Conservation (phyloP, 176 grass and related monocot species). For the Pharus latifolius region DNA sequence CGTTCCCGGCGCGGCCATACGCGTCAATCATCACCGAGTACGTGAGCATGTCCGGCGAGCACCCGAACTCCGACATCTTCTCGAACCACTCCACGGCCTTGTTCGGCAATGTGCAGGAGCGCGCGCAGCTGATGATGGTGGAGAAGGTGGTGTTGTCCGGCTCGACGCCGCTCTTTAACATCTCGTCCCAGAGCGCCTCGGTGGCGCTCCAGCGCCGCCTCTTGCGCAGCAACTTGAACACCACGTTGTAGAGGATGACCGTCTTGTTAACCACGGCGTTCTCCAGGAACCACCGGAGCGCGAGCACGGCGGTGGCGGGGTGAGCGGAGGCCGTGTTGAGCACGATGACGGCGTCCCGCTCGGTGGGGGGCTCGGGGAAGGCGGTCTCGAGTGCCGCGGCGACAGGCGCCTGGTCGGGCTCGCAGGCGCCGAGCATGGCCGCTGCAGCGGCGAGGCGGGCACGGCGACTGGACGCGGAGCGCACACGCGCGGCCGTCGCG, state of each 20-base stretch:
- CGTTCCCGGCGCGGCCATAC: constrained; percentile 53
- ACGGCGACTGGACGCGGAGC: constrained; percentile 29
- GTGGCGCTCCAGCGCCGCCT: constrained; percentile 44
- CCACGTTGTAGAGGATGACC: constrained; percentile 85
- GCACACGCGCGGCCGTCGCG: constrained; percentile 22
- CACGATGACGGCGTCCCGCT: constrained; percentile 80
- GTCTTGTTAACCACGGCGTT: constrained; percentile 40
- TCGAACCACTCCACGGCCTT: constrained; percentile 93
- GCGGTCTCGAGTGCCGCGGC: constrained; percentile 32
- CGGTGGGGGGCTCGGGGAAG: constrained; percentile 32
- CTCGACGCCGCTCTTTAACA: constrained; percentile 39
- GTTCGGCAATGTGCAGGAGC: constrained; percentile 39
- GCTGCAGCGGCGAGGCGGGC: constrained; percentile 44
- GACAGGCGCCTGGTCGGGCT: constrained; percentile 24
- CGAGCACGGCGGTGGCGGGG: constrained; percentile 37
- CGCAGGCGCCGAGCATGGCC: constrained; percentile 34
- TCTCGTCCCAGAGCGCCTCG: constrained; percentile 64
- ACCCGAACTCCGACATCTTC: constrained; percentile 67
- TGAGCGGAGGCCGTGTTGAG: constrained; percentile 41
- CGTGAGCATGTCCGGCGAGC: constrained; percentile 57
- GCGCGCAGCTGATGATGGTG: constrained; percentile 66
- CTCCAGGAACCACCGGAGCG: constrained; percentile 66
- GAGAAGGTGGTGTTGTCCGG: constrained; percentile 84
- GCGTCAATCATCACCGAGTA: constrained; percentile 72
- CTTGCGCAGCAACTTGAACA: constrained; percentile 69